Conservation (phyloP, 1,284 basidiomycete genomes). For the Leccinum griseonigrum region DNA sequence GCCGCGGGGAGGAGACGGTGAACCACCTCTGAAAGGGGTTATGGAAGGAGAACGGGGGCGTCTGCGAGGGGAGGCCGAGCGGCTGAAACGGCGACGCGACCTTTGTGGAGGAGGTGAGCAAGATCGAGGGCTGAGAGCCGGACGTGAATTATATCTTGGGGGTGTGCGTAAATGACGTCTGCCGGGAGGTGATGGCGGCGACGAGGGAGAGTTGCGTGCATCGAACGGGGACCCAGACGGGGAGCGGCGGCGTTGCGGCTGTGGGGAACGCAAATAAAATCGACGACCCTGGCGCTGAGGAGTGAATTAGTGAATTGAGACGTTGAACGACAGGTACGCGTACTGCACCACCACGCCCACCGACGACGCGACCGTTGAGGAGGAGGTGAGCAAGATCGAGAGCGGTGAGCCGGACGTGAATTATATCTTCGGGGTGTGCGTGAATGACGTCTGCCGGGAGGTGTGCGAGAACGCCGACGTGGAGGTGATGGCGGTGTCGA, state of each 20-base stretch:
- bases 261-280: slow-evolving; percentile 39
- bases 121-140: slow-evolving; percentile 28
- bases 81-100: slow-evolving; percentile 26
- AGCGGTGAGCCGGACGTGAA: slow-evolving; percentile 24
- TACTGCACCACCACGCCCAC: slow-evolving; percentile 39
- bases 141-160: slow-evolving; percentile 19
- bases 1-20: slow-evolving; percentile 37
- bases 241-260: slow-evolving; percentile 29
- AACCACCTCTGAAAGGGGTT: slow-evolving; percentile 24
- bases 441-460: too few species aligned
- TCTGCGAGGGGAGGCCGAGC: slow-evolving; percentile 34
- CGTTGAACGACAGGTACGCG: slow-evolving; percentile 22
- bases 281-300: slow-evolving; percentile 38
- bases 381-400: slow-evolving; percentile 33
- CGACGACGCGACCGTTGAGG: slow-evolving; percentile 25
- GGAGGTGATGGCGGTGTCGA: slow-evolving; percentile 36
- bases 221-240: slow-evolving; percentile 20
- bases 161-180: slow-evolving; percentile 37
- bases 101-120: slow-evolving; percentile 17
- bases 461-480: slow-evolving; percentile 35
- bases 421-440: slow-evolving; percentile 19
- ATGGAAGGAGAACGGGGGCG: slow-evolving; percentile 37
- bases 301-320: slow-evolving; percentile 6
- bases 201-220: slow-evolving; percentile 46
- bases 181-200: slow-evolving; percentile 33